Evolutionary conservation across 495 filamentous ascomycete species (phyloP), one percentile per base, ranked within the genome.

Genomic region (Neurospora sp.): DNA sequence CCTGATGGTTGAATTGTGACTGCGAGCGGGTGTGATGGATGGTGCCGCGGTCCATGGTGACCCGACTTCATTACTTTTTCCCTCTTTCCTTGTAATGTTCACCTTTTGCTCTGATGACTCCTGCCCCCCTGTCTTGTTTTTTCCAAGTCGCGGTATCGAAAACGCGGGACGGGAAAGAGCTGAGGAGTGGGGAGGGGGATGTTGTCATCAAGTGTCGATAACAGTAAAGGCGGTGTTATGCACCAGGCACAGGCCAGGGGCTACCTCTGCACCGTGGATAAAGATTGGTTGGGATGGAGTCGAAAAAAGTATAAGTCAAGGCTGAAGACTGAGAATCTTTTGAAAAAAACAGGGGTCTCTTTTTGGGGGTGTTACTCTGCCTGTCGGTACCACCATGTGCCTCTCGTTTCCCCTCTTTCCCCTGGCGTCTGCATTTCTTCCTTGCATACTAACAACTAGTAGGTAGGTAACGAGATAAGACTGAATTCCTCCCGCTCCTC

Each of bases 41-140:
- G 73, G 74, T 77, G 77, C 79, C 78, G 72, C 78, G 76, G 73
- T 82, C 81, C 79, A 82, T 81, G 79, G 72, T 79, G 75, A 72
- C 75, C 70, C 73, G 71, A 74, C 77, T n/a, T n/a, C 76, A 78
- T 79, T 68, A 77, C 78, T 75, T 41, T 47, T 47, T 31, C 27
- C 27, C 27, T 31, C 3, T 31, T 16, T 73, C 73, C 70, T 59
- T 40, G 68, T 37, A 42, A 65, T 69, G 41, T 65, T 2, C 27
- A 31, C 27, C 27, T 31, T 3, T 71, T 22, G 18, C 5, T 31
- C 2, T 65, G 53, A 35, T 61, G 53, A 61, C 53, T 61, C 53
- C 27, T 65, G 31, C 4, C 53, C 53, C 53, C 53, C 41, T 65
- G 53, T 65, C 53, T 35, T 18, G 27, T 35, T 35, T 35, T 35